These are phyloP conservation scores for Fusarium pseudoanthophilum DNA, from an alignment of 2,329 filamentous ascomycete genomes.

Conservation along the genomic window DNA sequence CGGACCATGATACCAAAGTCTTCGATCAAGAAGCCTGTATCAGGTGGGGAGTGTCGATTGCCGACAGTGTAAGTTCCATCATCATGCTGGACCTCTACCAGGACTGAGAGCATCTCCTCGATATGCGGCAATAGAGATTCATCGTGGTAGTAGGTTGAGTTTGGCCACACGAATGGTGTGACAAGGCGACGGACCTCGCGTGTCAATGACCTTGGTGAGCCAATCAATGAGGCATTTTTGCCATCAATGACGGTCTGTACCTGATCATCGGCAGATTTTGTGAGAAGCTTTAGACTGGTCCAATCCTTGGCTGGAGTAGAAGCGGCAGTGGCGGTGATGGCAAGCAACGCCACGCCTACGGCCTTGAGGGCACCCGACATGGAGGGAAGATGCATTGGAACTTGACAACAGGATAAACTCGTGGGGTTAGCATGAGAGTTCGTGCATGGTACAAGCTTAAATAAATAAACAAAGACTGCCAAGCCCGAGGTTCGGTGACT, in stretches of 20 bases:
- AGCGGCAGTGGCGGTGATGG: neutral
- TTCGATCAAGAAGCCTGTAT: constrained; percentile 19
- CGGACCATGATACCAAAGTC: constrained; percentile 24
- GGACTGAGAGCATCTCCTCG: constrained; percentile 1
- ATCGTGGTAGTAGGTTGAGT: constrained; percentile 14
- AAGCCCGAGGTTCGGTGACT: constrained; percentile 22
- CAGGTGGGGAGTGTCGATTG: constrained; percentile 16
- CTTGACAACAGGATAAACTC: too few relatives aligned
- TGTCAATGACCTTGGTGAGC: constrained; percentile 2
- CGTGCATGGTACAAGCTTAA: neutral
- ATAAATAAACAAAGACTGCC: neutral
- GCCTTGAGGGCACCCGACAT: neutral
- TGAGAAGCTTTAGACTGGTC: constrained; percentile 9
- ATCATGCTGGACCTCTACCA: neutral
- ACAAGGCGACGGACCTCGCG: constrained; percentile 13
- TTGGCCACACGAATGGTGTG: constrained; percentile 11
- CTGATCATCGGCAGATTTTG: neutral
- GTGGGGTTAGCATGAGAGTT: neutral
- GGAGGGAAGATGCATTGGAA: neutral
- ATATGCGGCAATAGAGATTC: constrained; percentile 4
- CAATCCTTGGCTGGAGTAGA: neutral
- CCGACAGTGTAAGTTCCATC: constrained; percentile 17
- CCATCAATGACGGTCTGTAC: neutral
- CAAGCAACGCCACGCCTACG: neutral
- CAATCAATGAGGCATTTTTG: constrained; percentile 5